These are phyloP conservation scores for Linnemannia hyalina DNA, from an alignment of 192 early-diverging fungal species.

Conservation along the genomic window DNA sequence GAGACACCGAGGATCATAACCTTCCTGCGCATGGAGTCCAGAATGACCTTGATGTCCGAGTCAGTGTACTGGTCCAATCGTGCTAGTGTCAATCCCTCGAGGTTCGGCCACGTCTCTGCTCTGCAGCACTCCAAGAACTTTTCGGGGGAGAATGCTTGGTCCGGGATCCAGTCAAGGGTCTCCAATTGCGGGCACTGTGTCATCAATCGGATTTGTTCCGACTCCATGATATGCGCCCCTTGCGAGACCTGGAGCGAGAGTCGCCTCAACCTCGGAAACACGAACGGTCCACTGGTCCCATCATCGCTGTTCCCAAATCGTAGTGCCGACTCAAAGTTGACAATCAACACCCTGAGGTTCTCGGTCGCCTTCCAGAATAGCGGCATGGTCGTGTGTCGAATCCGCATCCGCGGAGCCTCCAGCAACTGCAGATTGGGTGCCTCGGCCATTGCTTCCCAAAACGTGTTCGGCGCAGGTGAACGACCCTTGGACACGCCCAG, in stretches of 20 bases:
- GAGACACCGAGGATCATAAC: background rate
- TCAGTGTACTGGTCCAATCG: background rate
- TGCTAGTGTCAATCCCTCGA: background rate
- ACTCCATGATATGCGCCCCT: background rate
- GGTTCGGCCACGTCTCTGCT: background rate
- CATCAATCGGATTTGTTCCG: background rate
- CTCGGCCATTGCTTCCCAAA: background rate
- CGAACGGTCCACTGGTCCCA: background rate
- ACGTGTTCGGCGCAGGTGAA: background rate
- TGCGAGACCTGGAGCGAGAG: background rate
- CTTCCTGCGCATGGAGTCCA: background rate
- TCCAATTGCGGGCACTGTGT: background rate
- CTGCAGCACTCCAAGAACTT: background rate
- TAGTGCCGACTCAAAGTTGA: background rate
- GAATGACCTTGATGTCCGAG: background rate
- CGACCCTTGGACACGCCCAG: background rate
- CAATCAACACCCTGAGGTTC: background rate
- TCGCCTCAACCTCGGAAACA: background rate
- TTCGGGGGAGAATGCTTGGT: background rate
- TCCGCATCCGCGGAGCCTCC: background rate
- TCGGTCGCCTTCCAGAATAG: background rate
- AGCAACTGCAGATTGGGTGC: background rate
- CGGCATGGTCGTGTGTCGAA: background rate
- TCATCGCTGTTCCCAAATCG: background rate
- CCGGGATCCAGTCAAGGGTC: background rate